Percentiles rank a stretch among this genome's conserved stretches.
Conservation (phyloP, 768 basidiomycete species). For the Filobasidium wieringae region DNA sequence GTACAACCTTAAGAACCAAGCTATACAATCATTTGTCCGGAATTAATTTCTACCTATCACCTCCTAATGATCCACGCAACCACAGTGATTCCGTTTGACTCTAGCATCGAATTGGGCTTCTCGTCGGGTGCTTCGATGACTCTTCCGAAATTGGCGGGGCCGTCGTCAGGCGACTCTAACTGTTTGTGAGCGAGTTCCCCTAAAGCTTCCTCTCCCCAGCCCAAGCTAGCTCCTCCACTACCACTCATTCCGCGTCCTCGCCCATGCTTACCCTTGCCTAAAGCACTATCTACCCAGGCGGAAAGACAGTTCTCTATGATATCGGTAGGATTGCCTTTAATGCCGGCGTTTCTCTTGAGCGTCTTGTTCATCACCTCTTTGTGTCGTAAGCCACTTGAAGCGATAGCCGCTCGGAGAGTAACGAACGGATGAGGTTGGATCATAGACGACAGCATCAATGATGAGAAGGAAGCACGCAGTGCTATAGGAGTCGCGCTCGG, state of each 20-base stretch:
- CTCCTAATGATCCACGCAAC: conserved; percentile 5
- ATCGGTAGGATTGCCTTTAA: background rate
- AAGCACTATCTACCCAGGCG: conserved; percentile 11
- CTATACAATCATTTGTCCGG: no score
- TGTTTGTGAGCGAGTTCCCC: conserved; percentile 2
- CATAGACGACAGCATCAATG: conserved; percentile 25
- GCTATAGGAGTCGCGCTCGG: conserved; percentile 16
- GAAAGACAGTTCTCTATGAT: background rate
- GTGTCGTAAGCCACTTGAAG: conserved; percentile 4
- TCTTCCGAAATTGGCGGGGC: background rate
- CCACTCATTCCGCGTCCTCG: conserved; percentile 9
- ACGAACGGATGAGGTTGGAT: conserved; percentile 24
- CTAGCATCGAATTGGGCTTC: background rate
- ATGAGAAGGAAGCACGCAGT: conserved; percentile 22
- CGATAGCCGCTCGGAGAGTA: conserved; percentile 25
- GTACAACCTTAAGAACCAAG: no score
- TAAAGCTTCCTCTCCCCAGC: conserved; percentile 4
- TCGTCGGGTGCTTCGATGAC: background rate
- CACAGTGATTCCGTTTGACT: conserved; percentile 3
- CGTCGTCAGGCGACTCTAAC: background rate
- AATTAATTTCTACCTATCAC: background rate
- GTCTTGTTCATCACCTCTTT: conserved; percentile 15
- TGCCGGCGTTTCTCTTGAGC: conserved; percentile 1
- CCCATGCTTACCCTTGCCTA: conserved; percentile 11
- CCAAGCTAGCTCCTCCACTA: background rate